Evolutionary conservation across 345 rosid species (phyloP).

Genomic region (Syzygium grande): DNA sequence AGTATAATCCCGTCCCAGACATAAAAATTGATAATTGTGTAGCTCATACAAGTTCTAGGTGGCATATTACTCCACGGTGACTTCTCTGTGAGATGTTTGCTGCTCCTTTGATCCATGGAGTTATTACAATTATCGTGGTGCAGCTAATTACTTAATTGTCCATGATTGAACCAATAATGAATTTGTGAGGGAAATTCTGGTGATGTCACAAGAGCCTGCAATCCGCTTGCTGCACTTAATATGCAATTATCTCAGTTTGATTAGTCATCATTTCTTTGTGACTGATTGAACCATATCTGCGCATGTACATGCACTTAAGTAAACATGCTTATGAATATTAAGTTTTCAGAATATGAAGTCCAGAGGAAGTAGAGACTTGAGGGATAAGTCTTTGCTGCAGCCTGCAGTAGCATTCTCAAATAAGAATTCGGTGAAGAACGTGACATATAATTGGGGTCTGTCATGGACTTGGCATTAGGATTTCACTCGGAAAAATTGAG

Average conservation of each 20-base stretch:
- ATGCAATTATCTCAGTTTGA: not conserved
- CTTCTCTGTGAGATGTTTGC: not conserved
- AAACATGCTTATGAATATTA: not conserved
- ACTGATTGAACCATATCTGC: not conserved
- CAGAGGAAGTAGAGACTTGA: not conserved
- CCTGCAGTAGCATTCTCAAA: not conserved
- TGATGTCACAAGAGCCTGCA: not conserved
- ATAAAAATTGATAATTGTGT: not conserved
- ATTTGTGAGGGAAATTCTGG: not conserved
- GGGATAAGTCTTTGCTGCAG: not conserved
- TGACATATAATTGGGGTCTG: not conserved
- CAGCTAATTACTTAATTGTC: not conserved
- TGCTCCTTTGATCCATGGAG: not conserved
- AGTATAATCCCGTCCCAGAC: not conserved
- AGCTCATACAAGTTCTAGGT: not conserved
- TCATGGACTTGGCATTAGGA: not conserved
- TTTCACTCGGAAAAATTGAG: not conserved
- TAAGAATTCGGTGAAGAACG: not conserved
- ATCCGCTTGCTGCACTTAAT: not conserved
- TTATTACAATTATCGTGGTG: not conserved
- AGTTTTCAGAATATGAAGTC: not conserved
- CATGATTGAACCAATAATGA: not conserved
- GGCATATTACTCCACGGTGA: not conserved
- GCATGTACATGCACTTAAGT: not conserved
- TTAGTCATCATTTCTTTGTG: not conserved